Percentiles rank a stretch among this genome's conserved stretches.
Evolutionary conservation across 2,329 filamentous ascomycete genomes (phyloP).

Genomic region (Periconia macrospinosa): DNA sequence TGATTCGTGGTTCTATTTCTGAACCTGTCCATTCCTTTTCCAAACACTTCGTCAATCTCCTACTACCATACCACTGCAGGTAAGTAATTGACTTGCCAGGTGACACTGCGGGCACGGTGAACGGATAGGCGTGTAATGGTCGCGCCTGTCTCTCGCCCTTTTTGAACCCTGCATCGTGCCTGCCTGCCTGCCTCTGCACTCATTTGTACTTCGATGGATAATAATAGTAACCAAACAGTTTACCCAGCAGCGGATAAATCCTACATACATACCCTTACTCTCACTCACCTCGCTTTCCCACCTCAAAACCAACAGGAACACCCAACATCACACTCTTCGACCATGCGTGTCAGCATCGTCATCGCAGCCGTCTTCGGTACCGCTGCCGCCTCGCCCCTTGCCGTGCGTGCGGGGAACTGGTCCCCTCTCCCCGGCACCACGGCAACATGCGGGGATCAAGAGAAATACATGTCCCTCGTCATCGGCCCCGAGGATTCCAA

Average conservation of each 20-base stretch:
- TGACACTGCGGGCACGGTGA: background rate
- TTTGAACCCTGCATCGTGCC: no score
- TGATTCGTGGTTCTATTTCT: background rate
- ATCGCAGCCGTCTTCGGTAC: background rate
- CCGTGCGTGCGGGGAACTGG: background rate
- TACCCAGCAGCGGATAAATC: background rate
- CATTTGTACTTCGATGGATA: no score
- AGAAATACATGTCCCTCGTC: constrained; percentile 1
- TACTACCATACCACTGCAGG: background rate
- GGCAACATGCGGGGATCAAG: background rate
- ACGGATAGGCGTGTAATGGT: no score
- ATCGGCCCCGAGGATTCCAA: constrained; percentile 1
- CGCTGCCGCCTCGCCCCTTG: background rate
- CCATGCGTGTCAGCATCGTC: background rate
- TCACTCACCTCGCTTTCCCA: background rate
- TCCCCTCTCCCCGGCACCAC: background rate
- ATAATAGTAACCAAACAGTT: background rate
- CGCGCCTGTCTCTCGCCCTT: no score
- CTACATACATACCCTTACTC: background rate
- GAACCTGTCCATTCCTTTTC: background rate
- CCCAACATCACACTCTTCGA: background rate
- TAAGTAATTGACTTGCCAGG: background rate
- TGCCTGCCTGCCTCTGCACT: no score
- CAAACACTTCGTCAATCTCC: background rate
- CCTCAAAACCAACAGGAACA: background rate